Percentiles rank a stretch among this genome's conserved stretches.
These are phyloP conservation scores for Mycosphaerella sp. DNA, from an alignment of 2,329 filamentous ascomycete genomes.

Conservation along the genomic window DNA sequence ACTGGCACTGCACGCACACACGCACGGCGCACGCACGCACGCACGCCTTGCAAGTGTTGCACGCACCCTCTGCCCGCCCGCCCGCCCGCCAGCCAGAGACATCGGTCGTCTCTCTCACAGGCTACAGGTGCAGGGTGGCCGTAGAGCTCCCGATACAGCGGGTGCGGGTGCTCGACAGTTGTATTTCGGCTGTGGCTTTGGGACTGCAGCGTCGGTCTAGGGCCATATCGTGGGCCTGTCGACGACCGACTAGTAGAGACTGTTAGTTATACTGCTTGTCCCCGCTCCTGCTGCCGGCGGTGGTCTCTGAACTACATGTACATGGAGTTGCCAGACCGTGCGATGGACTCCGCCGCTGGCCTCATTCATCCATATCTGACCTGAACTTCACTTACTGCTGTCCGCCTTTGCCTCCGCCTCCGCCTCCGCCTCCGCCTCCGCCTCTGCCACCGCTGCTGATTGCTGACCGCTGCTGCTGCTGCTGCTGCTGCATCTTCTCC, in stretches of 20 bases:
- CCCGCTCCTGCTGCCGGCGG: background rate
- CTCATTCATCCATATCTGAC: background rate
- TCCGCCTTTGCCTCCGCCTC: background rate
- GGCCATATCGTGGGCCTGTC: conserved; percentile 8
- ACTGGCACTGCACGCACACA: too few relatives aligned
- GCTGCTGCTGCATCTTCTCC: background rate
- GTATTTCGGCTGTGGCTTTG: conserved; percentile 12
- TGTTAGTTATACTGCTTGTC: background rate
- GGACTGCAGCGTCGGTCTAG: conserved; percentile 7
- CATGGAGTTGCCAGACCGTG: too few relatives aligned
- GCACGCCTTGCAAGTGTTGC: too few relatives aligned
- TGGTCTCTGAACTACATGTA: too few relatives aligned
- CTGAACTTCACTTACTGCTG: background rate
- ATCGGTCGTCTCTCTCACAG: background rate
- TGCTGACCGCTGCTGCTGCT: background rate
- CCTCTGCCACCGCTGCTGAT: background rate
- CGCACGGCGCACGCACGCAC: too few relatives aligned
- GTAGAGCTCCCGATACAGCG: conserved; percentile 9
- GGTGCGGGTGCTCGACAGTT: conserved; percentile 5
- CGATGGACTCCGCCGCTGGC: background rate
- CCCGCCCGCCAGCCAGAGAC: background rate
- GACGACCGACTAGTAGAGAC: background rate
- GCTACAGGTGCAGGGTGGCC: background rate
- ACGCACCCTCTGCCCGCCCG: too few relatives aligned
- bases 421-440: background rate